These are phyloP conservation scores for Parastagonospora nodorum DNA, from an alignment of 2,329 filamentous ascomycete genomes.

Conservation along the genomic window DNA sequence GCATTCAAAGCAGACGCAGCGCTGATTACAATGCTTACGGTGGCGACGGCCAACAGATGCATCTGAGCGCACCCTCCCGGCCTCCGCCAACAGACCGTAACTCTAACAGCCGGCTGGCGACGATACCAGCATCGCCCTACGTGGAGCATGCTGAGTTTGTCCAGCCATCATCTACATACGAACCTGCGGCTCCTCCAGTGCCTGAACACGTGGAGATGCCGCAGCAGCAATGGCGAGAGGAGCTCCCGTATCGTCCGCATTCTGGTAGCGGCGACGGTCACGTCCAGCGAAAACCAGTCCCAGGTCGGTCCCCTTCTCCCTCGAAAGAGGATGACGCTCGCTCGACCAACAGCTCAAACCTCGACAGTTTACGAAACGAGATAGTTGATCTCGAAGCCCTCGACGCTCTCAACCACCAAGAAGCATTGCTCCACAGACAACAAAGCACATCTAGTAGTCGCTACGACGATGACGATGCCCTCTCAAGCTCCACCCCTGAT, in stretches of 20 bases:
- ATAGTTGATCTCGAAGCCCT: conserved; percentile 53
- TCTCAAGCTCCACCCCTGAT: conserved; percentile 71
- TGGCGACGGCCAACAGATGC: conserved; percentile 25
- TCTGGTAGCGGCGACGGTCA: conserved; percentile 31
- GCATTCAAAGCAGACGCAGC: conserved; percentile 35
- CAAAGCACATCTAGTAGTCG: conserved; percentile 55
- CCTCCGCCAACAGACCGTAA: conserved; percentile 61
- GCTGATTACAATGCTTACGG: conserved; percentile 33
- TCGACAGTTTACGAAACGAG: conserved; percentile 50
- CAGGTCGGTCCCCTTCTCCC: conserved; percentile 48
- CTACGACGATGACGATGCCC: conserved; percentile 67
- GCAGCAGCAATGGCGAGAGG: conserved; percentile 25
- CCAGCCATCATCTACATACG: conserved; percentile 34
- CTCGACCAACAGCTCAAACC: conserved; percentile 49
- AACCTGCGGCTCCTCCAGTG: conserved; percentile 41
- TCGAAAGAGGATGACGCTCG: conserved; percentile 41
- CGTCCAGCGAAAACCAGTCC: conserved; percentile 47
- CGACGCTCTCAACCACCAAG: conserved; percentile 34
- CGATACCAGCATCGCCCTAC: conserved; percentile 53
- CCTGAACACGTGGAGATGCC: conserved; percentile 42
- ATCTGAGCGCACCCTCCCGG: conserved; percentile 52
- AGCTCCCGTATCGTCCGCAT: conserved; percentile 29
- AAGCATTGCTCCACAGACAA: conserved; percentile 33
- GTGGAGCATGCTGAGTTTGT: conserved; percentile 47
- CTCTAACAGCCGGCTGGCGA: conserved; percentile 47